Evolutionary conservation across 2,329 filamentous ascomycete genomes (phyloP).

Genomic region (Penicillium aurantiogriseum): DNA sequence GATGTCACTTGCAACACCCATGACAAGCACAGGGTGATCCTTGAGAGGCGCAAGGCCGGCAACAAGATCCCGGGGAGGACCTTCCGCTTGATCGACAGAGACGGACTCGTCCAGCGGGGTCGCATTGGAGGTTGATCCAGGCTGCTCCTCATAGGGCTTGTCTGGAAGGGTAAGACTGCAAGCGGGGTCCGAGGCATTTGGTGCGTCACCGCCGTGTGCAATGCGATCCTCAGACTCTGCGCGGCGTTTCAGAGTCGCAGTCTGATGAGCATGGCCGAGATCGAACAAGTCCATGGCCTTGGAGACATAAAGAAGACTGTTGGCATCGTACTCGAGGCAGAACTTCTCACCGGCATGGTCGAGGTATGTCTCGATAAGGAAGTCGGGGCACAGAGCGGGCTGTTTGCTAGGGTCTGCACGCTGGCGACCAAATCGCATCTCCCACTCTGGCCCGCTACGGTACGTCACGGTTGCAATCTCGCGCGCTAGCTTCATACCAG

Average conservation of each 20-base stretch:
- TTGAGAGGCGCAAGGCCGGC: slow-evolving; percentile 68
- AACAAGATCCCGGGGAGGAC: slow-evolving; percentile 76
- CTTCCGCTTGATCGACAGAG: slow-evolving; percentile 21
- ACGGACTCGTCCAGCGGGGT: slow-evolving; percentile 34
- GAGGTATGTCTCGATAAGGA: slow-evolving; percentile 95
- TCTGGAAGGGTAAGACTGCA: slow-evolving; percentile 84
- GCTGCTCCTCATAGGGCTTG: slow-evolving; percentile 81
- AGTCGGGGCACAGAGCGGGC: slow-evolving; percentile 93
- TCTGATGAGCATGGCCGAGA: slow-evolving; percentile 70
- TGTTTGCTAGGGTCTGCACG: slow-evolving; percentile 82
- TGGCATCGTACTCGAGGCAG: slow-evolving; percentile 92
- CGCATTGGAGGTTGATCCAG: slow-evolving; percentile 49
- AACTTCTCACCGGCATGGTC: slow-evolving; percentile 99
- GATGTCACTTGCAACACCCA: slow-evolving; percentile 94
- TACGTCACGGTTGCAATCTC: slow-evolving; percentile 99
- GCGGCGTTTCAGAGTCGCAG: slow-evolving; percentile 61
- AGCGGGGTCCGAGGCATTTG: slow-evolving; percentile 44
- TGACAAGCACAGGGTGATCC: slow-evolving; percentile 77
- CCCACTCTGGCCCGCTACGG: slow-evolving; percentile 94
- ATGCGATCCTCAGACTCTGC: slow-evolving; percentile 60
- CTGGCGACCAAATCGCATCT: slow-evolving; percentile 84
- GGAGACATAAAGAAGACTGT: slow-evolving; percentile 91
- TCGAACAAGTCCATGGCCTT: slow-evolving; percentile 99
- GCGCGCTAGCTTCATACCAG: slow-evolving; percentile 95
- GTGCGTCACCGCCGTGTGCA: slow-evolving; percentile 44